Percentiles rank a stretch among this genome's conserved stretches.
Evolutionary conservation across 2,329 filamentous ascomycete genomes (phyloP).

Genomic region (Fusarium pseudograminearum): DNA sequence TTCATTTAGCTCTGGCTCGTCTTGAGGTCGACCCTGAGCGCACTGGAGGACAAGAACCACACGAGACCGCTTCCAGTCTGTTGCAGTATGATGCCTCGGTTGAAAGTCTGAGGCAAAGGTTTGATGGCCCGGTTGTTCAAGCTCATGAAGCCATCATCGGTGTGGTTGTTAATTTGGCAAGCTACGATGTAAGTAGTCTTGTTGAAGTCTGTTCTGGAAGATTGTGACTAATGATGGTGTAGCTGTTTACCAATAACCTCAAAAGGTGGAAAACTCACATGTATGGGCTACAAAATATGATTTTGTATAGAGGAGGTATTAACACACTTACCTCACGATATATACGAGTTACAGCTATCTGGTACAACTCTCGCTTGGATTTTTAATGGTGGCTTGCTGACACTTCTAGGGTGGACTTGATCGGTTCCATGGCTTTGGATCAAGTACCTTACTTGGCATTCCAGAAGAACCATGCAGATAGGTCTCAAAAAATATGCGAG

Average conservation of each 20-base stretch:
- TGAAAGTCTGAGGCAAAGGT: background rate
- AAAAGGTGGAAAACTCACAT: background rate
- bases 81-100: background rate
- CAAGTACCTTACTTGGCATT: background rate
- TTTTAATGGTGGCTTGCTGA: background rate
- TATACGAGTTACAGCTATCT: background rate
- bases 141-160: conserved; percentile 2
- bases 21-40: background rate
- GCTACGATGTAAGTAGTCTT: background rate
- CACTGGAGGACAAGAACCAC: background rate
- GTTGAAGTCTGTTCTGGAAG: accelerated
- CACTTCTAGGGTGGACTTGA: background rate
- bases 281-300: background rate
- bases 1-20: conserved; percentile 12
- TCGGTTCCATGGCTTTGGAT: background rate
- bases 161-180: background rate
- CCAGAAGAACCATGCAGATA: background rate
- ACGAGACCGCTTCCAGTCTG: background rate
- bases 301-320: background rate
- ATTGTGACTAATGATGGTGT: background rate
- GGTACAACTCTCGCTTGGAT: background rate
- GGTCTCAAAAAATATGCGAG: background rate
- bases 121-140: background rate
- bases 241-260: background rate
- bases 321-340: background rate